These are phyloP conservation scores for Pythium myriotylum DNA, from an alignment of 352 stramenopile species.

Conservation along the genomic window DNA sequence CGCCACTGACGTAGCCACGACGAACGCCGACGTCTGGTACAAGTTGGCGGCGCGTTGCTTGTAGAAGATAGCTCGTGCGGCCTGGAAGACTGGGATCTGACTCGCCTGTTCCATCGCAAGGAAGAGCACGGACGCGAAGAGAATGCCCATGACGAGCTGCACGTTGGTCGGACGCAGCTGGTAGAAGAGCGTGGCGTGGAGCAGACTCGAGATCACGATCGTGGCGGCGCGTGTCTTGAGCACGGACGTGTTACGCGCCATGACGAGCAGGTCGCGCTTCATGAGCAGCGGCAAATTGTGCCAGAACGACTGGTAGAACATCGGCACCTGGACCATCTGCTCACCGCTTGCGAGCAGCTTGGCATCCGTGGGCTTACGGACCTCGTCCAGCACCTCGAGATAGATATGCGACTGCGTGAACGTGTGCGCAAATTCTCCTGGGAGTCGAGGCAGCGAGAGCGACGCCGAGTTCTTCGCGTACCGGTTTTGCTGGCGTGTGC, in stretches of 20 bases:
- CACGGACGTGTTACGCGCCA: conserved; percentile 30
- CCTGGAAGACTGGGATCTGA: conserved; percentile 50
- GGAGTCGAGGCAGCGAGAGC: background rate
- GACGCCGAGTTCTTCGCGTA: conserved; percentile 14
- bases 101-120: conserved; percentile 51
- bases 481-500: conserved; percentile 23
- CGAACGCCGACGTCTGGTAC: conserved; percentile 57
- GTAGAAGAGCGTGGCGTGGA: conserved; percentile 30
- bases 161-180: conserved; percentile 20
- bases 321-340: background rate
- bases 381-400: background rate
- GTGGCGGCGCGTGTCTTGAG: conserved; percentile 6
- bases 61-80: conserved; percentile 54
- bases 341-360: background rate
- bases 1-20: conserved; percentile 29
- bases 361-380: background rate
- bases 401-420: conserved; percentile 11
- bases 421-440: conserved; percentile 13
- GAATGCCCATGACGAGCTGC: conserved; percentile 41
- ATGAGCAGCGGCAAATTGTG: background rate
- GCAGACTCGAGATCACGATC: conserved; percentile 26
- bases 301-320: conserved; percentile 8
- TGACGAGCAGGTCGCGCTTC: conserved; percentile 41
- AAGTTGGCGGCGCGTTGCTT: conserved; percentile 69
- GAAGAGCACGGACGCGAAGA: conserved; percentile 69